Evolutionary conservation across 371 early-diverging fungal species (phyloP), one percentile per base, ranked within the genome.

Genomic region (Lichtheimia ornata): DNA sequence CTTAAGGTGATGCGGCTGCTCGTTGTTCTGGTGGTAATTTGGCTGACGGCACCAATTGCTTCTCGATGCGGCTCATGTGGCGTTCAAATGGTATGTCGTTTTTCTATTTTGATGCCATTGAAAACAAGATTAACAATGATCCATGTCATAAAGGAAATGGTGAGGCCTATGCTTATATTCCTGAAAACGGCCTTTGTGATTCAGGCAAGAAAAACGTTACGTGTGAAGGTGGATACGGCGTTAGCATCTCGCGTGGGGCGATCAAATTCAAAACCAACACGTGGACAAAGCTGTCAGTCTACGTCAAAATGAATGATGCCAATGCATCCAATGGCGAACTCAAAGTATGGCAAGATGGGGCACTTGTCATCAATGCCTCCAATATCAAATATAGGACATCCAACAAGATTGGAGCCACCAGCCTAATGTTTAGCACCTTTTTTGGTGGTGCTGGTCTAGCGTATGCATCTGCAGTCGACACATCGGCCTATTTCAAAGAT

Each of bases 51-150:
- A 22, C 65, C 14, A 73, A 77, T 30, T 83, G 83, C 47, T 66
- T 74, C 40, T 81, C 77, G 0, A 67, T 79, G 67, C 59, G 83
- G 35, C 42, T 79, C 22, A 83, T 83, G 83, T 83, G 83, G 83
- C 72, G 83, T 49, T 62, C 66, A 44, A 69, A 61, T 58, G 83
- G 82, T 82, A 71, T 11, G 28, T 5, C 9, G 11, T 9, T 5
- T 28, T 7, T 28, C 4, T 28, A 4, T 9, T 35, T 6, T 11
- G 2, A n/a, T 35, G 35, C 35, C 9, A 35, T 35, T 11, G 11
- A 28, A 28, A 28, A 35, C n/a, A 2, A 9, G 11, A 35, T 9
- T 11, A 22, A 22, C 9, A 6, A 9, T 35, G 11, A 9, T 6
- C 58, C 47, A 41, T 13, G 7, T 22, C 47, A 22, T 47, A 6